Conservation (phyloP, 2,329 filamentous ascomycete species). For the Aspergillus alliaceus region DNA sequence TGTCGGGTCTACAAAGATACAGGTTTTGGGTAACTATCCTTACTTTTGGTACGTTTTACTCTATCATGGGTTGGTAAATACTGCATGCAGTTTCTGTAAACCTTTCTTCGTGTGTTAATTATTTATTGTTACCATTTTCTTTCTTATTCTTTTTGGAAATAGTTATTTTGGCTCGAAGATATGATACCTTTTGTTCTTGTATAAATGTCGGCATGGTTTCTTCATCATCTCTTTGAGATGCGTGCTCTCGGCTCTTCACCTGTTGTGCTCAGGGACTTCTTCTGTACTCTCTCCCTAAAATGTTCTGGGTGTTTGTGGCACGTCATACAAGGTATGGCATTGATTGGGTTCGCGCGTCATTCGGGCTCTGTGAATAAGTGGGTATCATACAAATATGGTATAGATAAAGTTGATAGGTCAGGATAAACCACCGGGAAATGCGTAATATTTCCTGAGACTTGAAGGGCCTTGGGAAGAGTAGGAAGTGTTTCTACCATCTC, state of each 20-base stretch:
- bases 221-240: not conserved
- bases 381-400: not conserved
- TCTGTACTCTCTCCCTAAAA: not conserved
- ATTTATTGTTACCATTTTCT: not conserved
- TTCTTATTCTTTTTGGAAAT: slow-evolving; percentile 3
- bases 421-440: not conserved
- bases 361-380: not conserved
- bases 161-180: slow-evolving; percentile 2
- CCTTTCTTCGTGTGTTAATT: not conserved
- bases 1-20: not conserved
- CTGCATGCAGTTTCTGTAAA: not conserved
- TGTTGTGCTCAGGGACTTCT: slow-evolving; percentile 5
- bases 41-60: not conserved
- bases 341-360: not conserved
- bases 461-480: not conserved
- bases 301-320: not conserved
- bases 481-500: not conserved
- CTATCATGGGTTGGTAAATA: slow-evolving; percentile 1
- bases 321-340: not conserved
- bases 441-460: not conserved
- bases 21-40: not conserved
- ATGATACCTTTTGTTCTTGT: slow-evolving; percentile 20
- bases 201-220: slow-evolving; percentile 5
- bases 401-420: not conserved
- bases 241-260: not conserved